Percentiles rank a stretch among this genome's conserved stretches.
phyloP scores from a whole-genome alignment of 2,329 filamentous ascomycete species.

The Diaporthe batatas region DNA sequence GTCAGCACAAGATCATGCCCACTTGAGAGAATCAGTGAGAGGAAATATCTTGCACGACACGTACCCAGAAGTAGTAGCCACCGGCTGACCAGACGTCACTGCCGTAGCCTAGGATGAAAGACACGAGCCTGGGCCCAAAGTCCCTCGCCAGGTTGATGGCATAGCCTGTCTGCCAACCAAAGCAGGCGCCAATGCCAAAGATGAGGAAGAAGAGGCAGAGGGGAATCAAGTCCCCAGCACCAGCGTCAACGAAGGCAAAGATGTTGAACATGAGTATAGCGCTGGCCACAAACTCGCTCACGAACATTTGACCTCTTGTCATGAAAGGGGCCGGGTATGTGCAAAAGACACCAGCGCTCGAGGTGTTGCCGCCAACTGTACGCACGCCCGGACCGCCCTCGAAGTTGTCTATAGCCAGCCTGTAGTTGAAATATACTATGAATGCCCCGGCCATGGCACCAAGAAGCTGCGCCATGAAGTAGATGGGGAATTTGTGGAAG shows the following conservation, averaged over 20 bases:
- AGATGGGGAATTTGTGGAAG: constrained; percentile 78
- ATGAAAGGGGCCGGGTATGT: constrained; percentile 78
- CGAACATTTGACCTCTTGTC: constrained; percentile 76
- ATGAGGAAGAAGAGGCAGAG: constrained; percentile 78
- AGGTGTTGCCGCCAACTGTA: constrained; percentile 70
- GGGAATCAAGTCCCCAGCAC: constrained; percentile 69
- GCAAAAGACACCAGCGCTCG: constrained; percentile 79
- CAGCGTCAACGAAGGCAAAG: constrained; percentile 75
- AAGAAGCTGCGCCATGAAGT: constrained; percentile 74
- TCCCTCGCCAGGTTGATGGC: constrained; percentile 81
- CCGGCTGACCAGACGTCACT: constrained; percentile 75
- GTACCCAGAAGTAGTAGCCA: constrained; percentile 80
- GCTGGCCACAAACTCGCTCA: constrained; percentile 78
- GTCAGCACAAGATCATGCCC: constrained; percentile 31
- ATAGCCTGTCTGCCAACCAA: constrained; percentile 83
- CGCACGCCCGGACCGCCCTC: constrained; percentile 72
- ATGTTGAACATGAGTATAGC: constrained; percentile 79
- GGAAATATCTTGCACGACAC: constrained; percentile 43
- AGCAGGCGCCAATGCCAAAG: constrained; percentile 79
- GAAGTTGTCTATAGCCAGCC: constrained; percentile 72
- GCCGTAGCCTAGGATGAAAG: constrained; percentile 77
- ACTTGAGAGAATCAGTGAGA: not conserved
- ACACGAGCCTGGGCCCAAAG: constrained; percentile 76
- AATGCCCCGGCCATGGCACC: constrained; percentile 74
- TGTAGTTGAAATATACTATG: constrained; percentile 74